Percentiles rank a stretch among this genome's conserved stretches.
These are phyloP conservation scores for Yarrowia phangngaensis DNA, from an alignment of 805 yeast species.

Conservation along the genomic window DNA sequence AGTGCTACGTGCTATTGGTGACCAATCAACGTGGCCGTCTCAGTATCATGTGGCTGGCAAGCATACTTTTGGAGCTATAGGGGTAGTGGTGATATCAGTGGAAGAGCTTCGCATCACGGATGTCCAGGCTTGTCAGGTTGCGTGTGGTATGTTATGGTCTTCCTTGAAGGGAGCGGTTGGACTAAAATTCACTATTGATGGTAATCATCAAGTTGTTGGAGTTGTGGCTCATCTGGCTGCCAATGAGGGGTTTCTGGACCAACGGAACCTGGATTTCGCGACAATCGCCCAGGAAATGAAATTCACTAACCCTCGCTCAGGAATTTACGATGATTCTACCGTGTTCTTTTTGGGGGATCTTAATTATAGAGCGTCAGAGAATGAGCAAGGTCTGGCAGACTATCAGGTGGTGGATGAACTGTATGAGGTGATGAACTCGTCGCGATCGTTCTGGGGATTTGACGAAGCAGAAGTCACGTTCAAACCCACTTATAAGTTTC, in stretches of 20 bases:
- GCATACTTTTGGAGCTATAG: constrained; percentile 23
- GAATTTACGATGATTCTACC: constrained; percentile 49
- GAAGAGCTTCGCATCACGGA: constrained; percentile 46
- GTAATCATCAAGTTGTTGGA: constrained; percentile 46
- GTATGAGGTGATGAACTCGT: constrained; percentile 41
- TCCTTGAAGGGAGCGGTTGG: constrained; percentile 75
- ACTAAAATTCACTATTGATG: constrained; percentile 46
- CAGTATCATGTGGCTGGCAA: background rate
- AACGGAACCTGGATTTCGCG: constrained; percentile 53
- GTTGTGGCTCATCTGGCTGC: constrained; percentile 74
- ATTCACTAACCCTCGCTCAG: constrained; percentile 37
- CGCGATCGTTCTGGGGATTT: constrained; percentile 57
- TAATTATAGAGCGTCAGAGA: constrained; percentile 59
- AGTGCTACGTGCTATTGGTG: constrained; percentile 34
- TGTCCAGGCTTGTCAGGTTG: constrained; percentile 39
- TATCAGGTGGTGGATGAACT: constrained; percentile 50
- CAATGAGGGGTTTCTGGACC: constrained; percentile 58
- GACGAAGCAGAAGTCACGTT: constrained; percentile 62
- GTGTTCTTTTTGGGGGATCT: constrained; percentile 79
- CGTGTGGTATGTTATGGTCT: constrained; percentile 54
- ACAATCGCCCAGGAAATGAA: constrained; percentile 52
- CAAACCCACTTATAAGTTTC: constrained; percentile 76
- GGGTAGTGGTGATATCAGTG: constrained; percentile 33
- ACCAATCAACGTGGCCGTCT: constrained; percentile 1
- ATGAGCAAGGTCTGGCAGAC: constrained; percentile 35